Evolutionary conservation across 768 basidiomycete species (phyloP).

Genomic region (Mycena belliarum): DNA sequence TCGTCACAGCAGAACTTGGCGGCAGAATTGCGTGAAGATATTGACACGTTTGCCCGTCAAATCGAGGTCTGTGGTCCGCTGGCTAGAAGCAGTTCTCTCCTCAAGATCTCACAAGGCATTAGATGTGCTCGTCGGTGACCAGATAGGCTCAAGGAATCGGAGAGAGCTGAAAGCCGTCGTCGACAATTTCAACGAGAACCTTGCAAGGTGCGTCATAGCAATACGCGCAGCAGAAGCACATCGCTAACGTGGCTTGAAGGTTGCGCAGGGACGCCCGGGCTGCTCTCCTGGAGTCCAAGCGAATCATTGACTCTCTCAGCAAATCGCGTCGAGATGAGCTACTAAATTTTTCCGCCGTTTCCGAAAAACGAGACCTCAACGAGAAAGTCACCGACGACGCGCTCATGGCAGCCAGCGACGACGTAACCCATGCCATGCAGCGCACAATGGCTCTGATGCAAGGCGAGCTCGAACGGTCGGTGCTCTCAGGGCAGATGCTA

Average conservation of each 20-base stretch:
- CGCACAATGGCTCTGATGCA: constrained; percentile 88
- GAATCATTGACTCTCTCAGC: constrained; percentile 61
- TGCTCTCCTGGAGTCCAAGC: constrained; percentile 75
- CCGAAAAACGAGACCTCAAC: constrained; percentile 47
- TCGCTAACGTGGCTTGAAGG: constrained; percentile 35
- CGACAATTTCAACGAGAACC: constrained; percentile 44
- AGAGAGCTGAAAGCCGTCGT: constrained; percentile 51
- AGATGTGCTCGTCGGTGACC: constrained; percentile 73
- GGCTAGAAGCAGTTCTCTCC: constrained; percentile 20
- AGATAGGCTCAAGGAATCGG: constrained; percentile 55
- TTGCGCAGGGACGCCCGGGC: constrained; percentile 62
- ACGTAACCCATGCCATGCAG: constrained; percentile 86
- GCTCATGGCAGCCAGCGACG: constrained; percentile 84
- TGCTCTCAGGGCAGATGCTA: constrained; percentile 82
- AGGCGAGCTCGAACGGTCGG: constrained; percentile 86
- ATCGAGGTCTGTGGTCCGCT: constrained; percentile 57
- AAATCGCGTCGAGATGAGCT: constrained; percentile 71
- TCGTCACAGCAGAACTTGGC: constrained; percentile 70
- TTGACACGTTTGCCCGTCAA: constrained; percentile 59
- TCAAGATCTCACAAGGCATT: constrained; percentile 48
- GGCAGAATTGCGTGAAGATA: constrained; percentile 75
- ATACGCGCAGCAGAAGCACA: no score
- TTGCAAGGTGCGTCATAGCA: constrained; percentile 54
- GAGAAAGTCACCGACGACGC: constrained; percentile 81
- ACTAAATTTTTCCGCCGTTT: constrained; percentile 49